A percentile compares a stretch with the other conserved stretches of the same genome.
Evolutionary conservation across 768 basidiomycete genomes (phyloP).

Genomic region (Leccinum obscurum): DNA sequence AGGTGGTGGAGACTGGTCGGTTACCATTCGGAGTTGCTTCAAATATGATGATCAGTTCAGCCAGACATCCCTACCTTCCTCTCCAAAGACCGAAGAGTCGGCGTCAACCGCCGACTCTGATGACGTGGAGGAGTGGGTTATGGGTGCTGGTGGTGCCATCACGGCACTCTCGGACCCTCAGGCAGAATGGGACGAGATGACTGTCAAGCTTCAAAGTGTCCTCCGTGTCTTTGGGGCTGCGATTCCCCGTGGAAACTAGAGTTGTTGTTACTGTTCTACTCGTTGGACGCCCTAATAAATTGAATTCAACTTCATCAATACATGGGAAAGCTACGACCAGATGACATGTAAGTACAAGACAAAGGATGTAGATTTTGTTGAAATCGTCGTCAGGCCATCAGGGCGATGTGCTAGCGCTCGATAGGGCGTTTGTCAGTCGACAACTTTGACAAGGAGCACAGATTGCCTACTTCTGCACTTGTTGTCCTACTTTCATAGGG

Average conservation of each 20-base stretch:
- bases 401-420: conserved; percentile 77
- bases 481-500: conserved; percentile 84
- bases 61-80: conserved; percentile 12
- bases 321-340: background rate
- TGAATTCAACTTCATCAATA: conserved; percentile 40
- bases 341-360: background rate
- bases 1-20: conserved; percentile 90
- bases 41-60: conserved; percentile 50
- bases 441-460: background rate
- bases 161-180: conserved; percentile 86
- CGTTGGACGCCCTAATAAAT: conserved; percentile 6
- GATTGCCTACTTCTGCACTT: conserved; percentile 71
- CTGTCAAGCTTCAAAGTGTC: conserved; percentile 81
- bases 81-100: conserved; percentile 8
- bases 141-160: conserved; percentile 96
- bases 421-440: conserved; percentile 38
- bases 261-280: background rate
- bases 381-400: conserved; percentile 57
- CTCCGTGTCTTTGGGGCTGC: conserved; percentile 58
- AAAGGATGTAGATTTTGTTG: background rate
- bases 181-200: conserved; percentile 94
- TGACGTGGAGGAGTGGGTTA: conserved; percentile 58
- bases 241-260: conserved; percentile 24
- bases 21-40: conserved; percentile 92
- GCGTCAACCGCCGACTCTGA: conserved; percentile 13